Base-by-base conservation (phyloP, 306 rosid species). In the Arachis stenosperma region DNA sequence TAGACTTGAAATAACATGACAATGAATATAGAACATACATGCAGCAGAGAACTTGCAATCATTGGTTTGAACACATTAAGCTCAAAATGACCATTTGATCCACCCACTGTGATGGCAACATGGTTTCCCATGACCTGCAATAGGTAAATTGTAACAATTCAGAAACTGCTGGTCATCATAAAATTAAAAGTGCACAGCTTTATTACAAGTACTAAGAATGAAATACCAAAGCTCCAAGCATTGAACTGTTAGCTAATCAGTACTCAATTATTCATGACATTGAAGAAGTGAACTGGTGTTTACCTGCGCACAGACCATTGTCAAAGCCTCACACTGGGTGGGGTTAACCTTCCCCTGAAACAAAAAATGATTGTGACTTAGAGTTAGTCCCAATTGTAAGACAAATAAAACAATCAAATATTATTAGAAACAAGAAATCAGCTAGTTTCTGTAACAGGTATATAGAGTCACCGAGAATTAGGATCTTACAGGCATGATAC, bases 271-370 rank as follows among this genome's bases (percentile, higher is more conserved):
- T 39, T 33, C 37, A 33, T 33, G 37, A 33, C 37, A 22, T 22
- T 22, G 37, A 33, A 33, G 39, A 65, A 40, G 66, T n/a, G 44
- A 53, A 9, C 42, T 13, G 48, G 71, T 74, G 69, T 55, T 71
- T 84, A 95, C 99, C 96, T 90, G 99, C 56, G 99, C 99, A 83
- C 99, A 95, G 77, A 95, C 98, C 98, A 95, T 95, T 7, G 99
- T 95, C 83, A 95, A 74, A 82, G 99, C 99, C 88, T 95, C 99
- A 67, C 99, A 91, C 68, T 95, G 99, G 64, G 99, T 95, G 67
- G 99, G 99, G 79, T 95, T 95, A 79, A 95, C 99, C 96, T 95
- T 95, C 54, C 99, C 99, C 99, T 95, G 91, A 74, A 87, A 88
- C 71, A 68, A 30, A 58, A 84, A 9, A 76, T 47, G 63, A 46